A percentile compares a stretch with the other conserved stretches of the same genome.
phyloP scores from a whole-genome alignment of 2,329 filamentous ascomycete species.

The Nigrospora sphaerica region DNA sequence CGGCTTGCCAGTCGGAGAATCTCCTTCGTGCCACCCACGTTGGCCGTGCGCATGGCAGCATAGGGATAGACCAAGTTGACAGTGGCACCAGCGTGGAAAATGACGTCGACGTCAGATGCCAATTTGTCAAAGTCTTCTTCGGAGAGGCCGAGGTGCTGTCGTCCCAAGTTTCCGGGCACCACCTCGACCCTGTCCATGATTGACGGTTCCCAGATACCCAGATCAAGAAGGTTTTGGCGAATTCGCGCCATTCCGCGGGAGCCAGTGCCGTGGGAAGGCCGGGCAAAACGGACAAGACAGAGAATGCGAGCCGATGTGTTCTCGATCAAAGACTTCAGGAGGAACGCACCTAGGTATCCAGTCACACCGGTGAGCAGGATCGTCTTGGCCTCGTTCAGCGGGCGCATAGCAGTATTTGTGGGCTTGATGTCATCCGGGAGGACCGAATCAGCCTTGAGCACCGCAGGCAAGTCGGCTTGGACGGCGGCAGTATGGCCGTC shows the following conservation, averaged over 20 bases:
- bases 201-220: slow-evolving; percentile 69
- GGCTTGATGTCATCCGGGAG: slow-evolving; percentile 65
- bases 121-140: slow-evolving; percentile 59
- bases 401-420: slow-evolving; percentile 42
- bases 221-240: slow-evolving; percentile 68
- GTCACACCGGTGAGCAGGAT: slow-evolving; percentile 70
- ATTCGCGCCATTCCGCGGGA: slow-evolving; percentile 65
- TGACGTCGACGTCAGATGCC: slow-evolving; percentile 59
- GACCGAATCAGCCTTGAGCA: slow-evolving; percentile 58
- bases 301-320: slow-evolving; percentile 62
- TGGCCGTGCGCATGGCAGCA: slow-evolving; percentile 65
- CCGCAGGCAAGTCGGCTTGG: slow-evolving; percentile 66
- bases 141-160: slow-evolving; percentile 61
- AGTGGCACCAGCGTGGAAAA: slow-evolving; percentile 70
- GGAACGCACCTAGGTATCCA: slow-evolving; percentile 69
- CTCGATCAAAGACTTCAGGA: slow-evolving; percentile 62
- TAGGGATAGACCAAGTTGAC: slow-evolving; percentile 81
- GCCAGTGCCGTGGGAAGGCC: slow-evolving; percentile 56
- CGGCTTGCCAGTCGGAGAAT: slow-evolving; percentile 63
- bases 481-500: slow-evolving; percentile 69
- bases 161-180: slow-evolving; percentile 64
- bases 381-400: slow-evolving; percentile 58
- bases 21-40: slow-evolving; percentile 73
- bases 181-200: slow-evolving; percentile 75
- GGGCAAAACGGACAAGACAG: slow-evolving; percentile 66